phyloP scores from a whole-genome alignment of 495 filamentous ascomycete species.

The Podospora conica region DNA sequence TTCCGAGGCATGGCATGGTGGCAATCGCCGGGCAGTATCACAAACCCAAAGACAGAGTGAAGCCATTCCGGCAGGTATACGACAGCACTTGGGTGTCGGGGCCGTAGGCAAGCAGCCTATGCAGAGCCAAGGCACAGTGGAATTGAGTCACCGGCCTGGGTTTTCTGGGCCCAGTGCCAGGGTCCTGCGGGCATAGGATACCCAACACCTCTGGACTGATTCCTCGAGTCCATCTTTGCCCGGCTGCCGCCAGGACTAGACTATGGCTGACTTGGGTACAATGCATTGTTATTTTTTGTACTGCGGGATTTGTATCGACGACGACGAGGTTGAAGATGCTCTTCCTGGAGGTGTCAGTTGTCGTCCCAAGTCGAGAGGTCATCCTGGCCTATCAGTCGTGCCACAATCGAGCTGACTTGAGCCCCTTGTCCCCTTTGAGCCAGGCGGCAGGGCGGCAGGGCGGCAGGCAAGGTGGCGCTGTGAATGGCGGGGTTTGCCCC shows the following conservation, averaged over 20 bases:
- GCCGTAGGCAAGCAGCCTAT: no score
- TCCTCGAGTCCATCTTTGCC: no score
- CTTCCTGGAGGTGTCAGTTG: neutral
- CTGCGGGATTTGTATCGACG: no score
- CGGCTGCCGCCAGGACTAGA: no score
- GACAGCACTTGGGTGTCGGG: neutral
- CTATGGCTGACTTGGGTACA: neutral
- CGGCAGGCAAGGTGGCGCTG: neutral
- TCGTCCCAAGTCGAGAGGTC: neutral
- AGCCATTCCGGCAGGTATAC: neutral
- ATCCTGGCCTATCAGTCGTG: conserved; percentile 11
- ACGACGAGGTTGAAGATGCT: neutral
- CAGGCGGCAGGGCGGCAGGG: neutral
- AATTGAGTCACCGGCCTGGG: no score
- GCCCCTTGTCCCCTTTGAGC: neutral
- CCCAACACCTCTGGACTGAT: no score
- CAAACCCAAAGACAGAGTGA: neutral
- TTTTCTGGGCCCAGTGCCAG: no score
- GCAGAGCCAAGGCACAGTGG: no score
- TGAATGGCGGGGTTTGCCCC: conserved; percentile 14
- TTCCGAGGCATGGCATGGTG: neutral
- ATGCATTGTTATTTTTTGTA: no score
- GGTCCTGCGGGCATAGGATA: no score
- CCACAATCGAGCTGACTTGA: conserved; percentile 21
- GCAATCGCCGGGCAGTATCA: neutral